Base-by-base conservation (phyloP, 2,329 filamentous ascomycete species). In the Fusarium sp. region DNA sequence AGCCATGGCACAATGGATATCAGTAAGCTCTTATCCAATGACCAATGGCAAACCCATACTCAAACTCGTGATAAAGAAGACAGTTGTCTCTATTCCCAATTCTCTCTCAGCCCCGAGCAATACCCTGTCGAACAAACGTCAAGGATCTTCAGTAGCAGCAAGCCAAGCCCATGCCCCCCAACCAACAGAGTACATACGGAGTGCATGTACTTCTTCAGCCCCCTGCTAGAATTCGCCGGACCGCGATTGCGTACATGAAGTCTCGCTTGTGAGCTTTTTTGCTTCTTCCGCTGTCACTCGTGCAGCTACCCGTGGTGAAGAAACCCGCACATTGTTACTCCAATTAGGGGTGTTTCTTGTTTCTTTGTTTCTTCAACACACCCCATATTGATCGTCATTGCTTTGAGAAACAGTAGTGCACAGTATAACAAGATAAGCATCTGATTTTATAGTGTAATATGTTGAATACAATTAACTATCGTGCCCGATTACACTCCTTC, bases 221-320 rank as follows among this genome's bases (percentile, higher is more conserved):
- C 33, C 33, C 33, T 37, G 33, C 33, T 37, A 37, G 33, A 35
- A 17, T 37, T 37, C 56, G 47, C 51, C 48, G 50, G 52, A 48
- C 47, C 50, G 50, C 55, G 50, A 56, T 48, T 54, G 40, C 24
- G 46, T 64, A 58, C 20, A 37, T 59, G 53, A 47, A 41, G 44
- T 44, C 45, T 62, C 56, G 56, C 45, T 57, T 70, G 62, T 65
- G 49, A 44, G 43, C 26, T 57, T 60, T 62, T 54, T 72, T 72
- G 66, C 68, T 73, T 72, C 63, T 71, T 67, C 56, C 62, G 66
- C 71, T 68, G 61, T 62, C 66, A 68, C 54, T 71, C 56, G 48
- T 57, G 52, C 66, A 62, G 43, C 55, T 58, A 68, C 35, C 49
- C 17, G 44, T 50, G 37, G 41, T 50, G 37, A 45, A 13, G 22